Evolutionary conservation across 176 grass and related monocot species (phyloP).

Genomic region (Avena eriantha): DNA sequence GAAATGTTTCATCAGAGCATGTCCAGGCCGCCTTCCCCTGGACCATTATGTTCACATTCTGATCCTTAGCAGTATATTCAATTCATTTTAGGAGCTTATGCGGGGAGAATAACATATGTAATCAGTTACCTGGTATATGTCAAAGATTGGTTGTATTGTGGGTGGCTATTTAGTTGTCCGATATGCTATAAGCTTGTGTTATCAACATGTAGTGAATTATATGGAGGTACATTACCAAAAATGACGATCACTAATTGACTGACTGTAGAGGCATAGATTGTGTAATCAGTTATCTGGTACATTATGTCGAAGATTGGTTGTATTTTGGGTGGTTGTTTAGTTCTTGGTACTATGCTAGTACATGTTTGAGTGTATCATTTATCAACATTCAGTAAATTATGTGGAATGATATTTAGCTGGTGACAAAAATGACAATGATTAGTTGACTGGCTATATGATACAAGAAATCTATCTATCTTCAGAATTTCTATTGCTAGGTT

Average conservation of each 20-base stretch:
- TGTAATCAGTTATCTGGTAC: constrained; percentile 47
- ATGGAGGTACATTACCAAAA: constrained; percentile 30
- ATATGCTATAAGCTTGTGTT: constrained; percentile 19
- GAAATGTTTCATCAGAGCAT: constrained; percentile 31
- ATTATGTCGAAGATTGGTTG: constrained; percentile 46
- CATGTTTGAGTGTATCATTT: constrained; percentile 16
- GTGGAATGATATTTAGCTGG: constrained; percentile 12
- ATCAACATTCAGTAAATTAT: constrained; percentile 9
- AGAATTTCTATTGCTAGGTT: neutral
- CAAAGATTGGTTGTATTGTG: constrained; percentile 51
- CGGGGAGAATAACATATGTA: constrained; percentile 44
- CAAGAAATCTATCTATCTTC: neutral
- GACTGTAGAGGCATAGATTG: neutral
- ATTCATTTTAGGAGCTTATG: constrained; percentile 54
- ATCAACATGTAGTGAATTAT: constrained; percentile 34
- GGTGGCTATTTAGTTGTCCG: constrained; percentile 10
- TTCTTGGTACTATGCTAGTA: constrained; percentile 46
- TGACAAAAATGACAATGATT: constrained; percentile 27
- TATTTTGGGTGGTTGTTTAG: constrained; percentile 39
- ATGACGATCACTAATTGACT: neutral
- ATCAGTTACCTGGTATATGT: constrained; percentile 48
- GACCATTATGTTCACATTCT: constrained; percentile 37
- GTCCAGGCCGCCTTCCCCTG: constrained; percentile 26
- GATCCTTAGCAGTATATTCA: constrained; percentile 43
- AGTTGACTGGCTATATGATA: neutral